Evolutionary conservation across 352 stramenopile species (phyloP).

Genomic region (Phytophthora parvispora): DNA sequence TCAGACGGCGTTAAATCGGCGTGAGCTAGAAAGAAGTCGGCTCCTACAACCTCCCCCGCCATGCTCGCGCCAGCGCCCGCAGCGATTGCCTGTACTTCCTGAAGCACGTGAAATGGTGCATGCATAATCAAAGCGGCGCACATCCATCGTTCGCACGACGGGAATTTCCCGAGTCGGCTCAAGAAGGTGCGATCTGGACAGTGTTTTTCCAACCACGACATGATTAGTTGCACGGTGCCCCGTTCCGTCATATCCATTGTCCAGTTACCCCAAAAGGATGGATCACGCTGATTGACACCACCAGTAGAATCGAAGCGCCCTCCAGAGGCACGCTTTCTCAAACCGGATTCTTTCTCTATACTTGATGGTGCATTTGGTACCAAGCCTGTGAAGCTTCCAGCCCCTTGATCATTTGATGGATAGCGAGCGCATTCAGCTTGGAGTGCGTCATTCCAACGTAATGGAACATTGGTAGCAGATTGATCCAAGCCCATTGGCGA

Average conservation of each 20-base stretch:
- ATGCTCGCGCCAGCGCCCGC: constrained; percentile 42
- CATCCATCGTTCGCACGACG: constrained; percentile 73
- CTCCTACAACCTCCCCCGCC: constrained; percentile 27
- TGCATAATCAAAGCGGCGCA: constrained; percentile 86
- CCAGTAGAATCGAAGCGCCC: constrained; percentile 25
- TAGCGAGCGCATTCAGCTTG: constrained; percentile 42
- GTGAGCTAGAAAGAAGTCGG: constrained; percentile 52
- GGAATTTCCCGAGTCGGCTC: constrained; percentile 80
- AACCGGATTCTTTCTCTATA: constrained; percentile 18
- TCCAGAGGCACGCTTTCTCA: constrained; percentile 23
- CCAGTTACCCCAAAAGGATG: constrained; percentile 64
- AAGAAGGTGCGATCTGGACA: constrained; percentile 82
- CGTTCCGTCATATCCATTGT: constrained; percentile 69
- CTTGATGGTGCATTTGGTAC: constrained; percentile 5
- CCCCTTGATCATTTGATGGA: constrained; percentile 16
- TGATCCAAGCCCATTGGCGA: constrained; percentile 5
- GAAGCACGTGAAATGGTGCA: constrained; percentile 73
- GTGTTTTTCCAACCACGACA: constrained; percentile 84
- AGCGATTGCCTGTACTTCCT: constrained; percentile 86
- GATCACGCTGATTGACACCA: constrained; percentile 42
- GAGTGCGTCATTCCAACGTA: constrained; percentile 52
- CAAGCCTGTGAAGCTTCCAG: constrained; percentile 8
- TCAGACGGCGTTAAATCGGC: constrained; percentile 76
- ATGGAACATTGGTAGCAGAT: constrained; percentile 2
- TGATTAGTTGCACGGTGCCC: constrained; percentile 64